Evolutionary conservation across 768 basidiomycete genomes (phyloP).

Genomic region (Kondoa subrosea): DNA sequence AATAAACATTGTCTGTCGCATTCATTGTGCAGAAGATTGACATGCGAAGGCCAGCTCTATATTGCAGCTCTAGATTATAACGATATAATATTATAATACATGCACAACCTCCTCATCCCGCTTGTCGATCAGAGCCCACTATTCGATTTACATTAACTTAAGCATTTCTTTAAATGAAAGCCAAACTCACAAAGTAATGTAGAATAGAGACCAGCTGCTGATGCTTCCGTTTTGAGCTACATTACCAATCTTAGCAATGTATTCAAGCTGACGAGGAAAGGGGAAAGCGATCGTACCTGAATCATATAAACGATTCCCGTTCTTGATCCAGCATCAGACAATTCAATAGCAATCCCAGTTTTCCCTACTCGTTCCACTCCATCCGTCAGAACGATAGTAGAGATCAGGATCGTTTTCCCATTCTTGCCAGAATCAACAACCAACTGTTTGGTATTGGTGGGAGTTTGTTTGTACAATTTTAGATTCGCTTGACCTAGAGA

Average conservation of each 20-base stretch:
- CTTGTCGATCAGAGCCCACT: background rate
- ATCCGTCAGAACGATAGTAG: slow-evolving; percentile 85
- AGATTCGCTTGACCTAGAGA: slow-evolving; percentile 71
- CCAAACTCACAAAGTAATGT: slow-evolving; percentile 46
- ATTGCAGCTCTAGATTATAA: too few relatives aligned
- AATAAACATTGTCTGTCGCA: too few relatives aligned
- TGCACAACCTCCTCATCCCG: too few relatives aligned
- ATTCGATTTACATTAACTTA: too few relatives aligned
- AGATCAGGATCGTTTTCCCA: slow-evolving; percentile 62
- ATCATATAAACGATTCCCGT: slow-evolving; percentile 97
- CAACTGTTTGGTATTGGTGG: slow-evolving; percentile 83
- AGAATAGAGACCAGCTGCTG: slow-evolving; percentile 68
- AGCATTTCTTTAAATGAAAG: slow-evolving; percentile 42
- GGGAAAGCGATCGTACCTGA: slow-evolving; percentile 43
- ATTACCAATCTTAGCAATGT: background rate
- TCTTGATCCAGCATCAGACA: slow-evolving; percentile 76
- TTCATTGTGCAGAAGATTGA: too few relatives aligned
- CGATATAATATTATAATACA: too few relatives aligned
- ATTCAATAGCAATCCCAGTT: slow-evolving; percentile 89
- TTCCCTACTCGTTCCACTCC: slow-evolving; percentile 86
- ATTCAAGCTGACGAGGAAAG: fast-evolving
- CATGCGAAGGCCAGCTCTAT: too few relatives aligned
- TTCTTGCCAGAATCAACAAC: slow-evolving; percentile 76
- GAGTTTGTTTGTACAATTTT: slow-evolving; percentile 66
- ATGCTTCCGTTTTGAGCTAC: slow-evolving; percentile 56